Conservation (phyloP, 2,329 filamentous ascomycete genomes). For the Bimuria novae-zelandiae region DNA sequence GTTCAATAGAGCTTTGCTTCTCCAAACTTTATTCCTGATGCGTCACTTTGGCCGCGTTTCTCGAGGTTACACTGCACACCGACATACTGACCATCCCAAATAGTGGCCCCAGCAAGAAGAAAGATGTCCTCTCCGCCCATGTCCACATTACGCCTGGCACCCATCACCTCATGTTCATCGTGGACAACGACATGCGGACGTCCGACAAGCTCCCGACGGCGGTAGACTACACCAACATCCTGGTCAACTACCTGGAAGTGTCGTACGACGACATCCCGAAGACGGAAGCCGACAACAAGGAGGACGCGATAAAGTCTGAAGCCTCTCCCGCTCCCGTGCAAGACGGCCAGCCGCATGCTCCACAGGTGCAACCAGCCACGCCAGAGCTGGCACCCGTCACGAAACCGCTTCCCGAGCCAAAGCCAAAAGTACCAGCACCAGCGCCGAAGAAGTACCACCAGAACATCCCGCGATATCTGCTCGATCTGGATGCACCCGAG, state of each 20-base stretch:
- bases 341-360: slow-evolving; percentile 33
- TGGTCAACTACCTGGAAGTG: slow-evolving; percentile 98
- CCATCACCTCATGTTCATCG: slow-evolving; percentile 94
- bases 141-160: slow-evolving; percentile 89
- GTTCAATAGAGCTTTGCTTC: slow-evolving; percentile 16
- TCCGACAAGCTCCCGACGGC: slow-evolving; percentile 88
- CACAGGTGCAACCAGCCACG: slow-evolving; percentile 51
- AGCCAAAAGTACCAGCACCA: slow-evolving; percentile 33
- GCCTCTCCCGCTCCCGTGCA: slow-evolving; percentile 27
- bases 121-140: slow-evolving; percentile 71
- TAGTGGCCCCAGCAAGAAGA: slow-evolving; percentile 49
- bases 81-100: slow-evolving; percentile 30
- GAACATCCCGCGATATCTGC: slow-evolving; percentile 80
- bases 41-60: slow-evolving; percentile 18
- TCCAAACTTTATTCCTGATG: slow-evolving; percentile 12
- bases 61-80: slow-evolving; percentile 38
- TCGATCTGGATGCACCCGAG: slow-evolving; percentile 85
- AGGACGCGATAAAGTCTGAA: slow-evolving; percentile 25
- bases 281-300: slow-evolving; percentile 21
- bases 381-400: slow-evolving; percentile 33
- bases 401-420: slow-evolving; percentile 30
- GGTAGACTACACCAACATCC: slow-evolving; percentile 95
- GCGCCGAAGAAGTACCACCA: slow-evolving; percentile 68
- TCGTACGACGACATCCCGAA: slow-evolving; percentile 70
- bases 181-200: slow-evolving; percentile 91